Evolutionary conservation across 2,329 filamentous ascomycete genomes (phyloP), one percentile per base, ranked within the genome.

Genomic region (Setomelanomma holmii): DNA sequence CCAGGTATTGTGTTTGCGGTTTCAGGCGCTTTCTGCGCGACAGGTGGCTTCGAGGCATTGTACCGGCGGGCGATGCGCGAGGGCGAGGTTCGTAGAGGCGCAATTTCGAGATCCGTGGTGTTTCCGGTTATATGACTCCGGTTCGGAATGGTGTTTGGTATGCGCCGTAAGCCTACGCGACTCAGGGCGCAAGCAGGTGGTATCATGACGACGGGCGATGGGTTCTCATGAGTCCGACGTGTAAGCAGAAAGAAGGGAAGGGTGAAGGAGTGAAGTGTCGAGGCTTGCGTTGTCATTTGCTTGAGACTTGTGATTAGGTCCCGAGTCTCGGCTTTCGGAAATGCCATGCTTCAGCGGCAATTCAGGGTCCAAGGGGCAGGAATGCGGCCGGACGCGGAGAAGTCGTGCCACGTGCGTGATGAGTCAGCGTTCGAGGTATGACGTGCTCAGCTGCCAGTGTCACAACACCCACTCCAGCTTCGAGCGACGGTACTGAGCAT

Each of bases 1-100:
- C 76, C 77, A 4, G 77, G 76, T 34, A 80, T 79, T 1, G 70
- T 68, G 20, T 63, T 67, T 14, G 61, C 45, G 4, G 51, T 56
- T 7, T 53, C 55, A 12, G 60, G 51, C 19, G 56, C 51, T 40
- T 55, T 56, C 27, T 68, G 65, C 12, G 52, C 59, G 20, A 55
- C 45, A 11, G 64, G 58, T n/a, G 60, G 41, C 10, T 58, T 59
- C 10, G 65, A 58, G 8, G 61, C 58, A 51, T 68, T 60, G 34
- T 50, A 47, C 17, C 63, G 47, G 20, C 61, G 60, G 17, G 51
- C 42, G 16, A 56, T 40, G 21, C 53, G 51, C 17, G 56, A 43
- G 16, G 51, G 61, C 17, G 57, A 55, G 17, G 55, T 42, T 36
- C 49, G 45, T 40, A 51, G 21, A 47, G 40, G 56, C 55, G 50